Evolutionary conservation across 306 rosid species (phyloP).

Genomic region (Pyrus pyrifolia): DNA sequence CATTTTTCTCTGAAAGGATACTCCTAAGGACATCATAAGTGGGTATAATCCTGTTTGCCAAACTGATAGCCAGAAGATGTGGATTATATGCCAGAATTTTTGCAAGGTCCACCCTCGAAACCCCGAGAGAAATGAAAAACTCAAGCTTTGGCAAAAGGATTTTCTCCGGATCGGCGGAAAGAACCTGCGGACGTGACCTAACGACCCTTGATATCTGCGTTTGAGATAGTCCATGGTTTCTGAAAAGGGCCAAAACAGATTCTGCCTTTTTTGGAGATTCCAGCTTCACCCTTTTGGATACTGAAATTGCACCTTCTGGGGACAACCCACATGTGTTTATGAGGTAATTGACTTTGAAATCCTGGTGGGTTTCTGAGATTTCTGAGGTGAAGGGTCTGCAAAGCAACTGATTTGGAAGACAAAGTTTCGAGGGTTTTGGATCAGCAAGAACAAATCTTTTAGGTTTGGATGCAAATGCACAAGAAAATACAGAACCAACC

Average conservation of each 20-base stretch:
- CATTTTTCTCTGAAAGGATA: not conserved
- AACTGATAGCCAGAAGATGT: not conserved
- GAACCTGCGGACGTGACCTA: not conserved
- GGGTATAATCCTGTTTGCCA: not conserved
- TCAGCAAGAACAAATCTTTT: not conserved
- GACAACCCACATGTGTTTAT: not conserved
- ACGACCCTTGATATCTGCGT: not conserved
- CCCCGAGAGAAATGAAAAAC: not conserved
- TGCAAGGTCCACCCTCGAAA: not conserved
- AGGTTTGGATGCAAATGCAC: not conserved
- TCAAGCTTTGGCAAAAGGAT: not conserved
- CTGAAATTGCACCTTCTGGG: not conserved
- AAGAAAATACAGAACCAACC: not conserved
- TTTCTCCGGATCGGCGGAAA: not conserved
- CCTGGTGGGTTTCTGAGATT: not conserved
- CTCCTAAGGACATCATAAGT: not conserved
- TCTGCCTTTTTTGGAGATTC: not conserved
- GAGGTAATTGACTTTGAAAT: not conserved
- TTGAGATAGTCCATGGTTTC: not conserved
- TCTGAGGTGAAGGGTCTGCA: not conserved
- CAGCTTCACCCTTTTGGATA: not conserved
- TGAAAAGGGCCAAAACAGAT: not conserved
- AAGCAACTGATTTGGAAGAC: not conserved
- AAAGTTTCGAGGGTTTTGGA: not conserved
- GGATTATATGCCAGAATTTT: not conserved